phyloP scores from a whole-genome alignment of 768 basidiomycete species.

The Collybia mongolica region DNA sequence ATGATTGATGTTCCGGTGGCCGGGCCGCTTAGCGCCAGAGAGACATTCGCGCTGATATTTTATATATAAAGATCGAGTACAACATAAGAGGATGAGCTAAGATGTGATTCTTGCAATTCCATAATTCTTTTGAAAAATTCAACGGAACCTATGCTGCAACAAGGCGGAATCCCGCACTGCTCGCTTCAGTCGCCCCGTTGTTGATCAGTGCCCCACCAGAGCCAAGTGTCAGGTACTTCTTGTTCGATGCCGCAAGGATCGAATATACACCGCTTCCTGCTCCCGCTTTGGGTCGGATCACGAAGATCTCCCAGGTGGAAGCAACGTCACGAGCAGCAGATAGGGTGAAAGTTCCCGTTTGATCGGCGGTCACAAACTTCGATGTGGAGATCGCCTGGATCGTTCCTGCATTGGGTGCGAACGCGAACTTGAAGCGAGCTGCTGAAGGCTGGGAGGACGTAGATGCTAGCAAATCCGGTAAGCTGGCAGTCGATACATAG shows the following conservation, averaged over 20 bases:
- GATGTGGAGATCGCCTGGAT: conserved; percentile 20
- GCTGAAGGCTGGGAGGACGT: conserved; percentile 16
- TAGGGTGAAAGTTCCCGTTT: conserved; percentile 22
- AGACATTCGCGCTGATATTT: no score
- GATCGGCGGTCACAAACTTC: conserved; percentile 30
- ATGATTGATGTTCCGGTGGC: no score
- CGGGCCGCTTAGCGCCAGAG: no score
- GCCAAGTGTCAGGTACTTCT: conserved; percentile 23
- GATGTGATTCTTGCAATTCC: no score
- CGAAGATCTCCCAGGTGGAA: conserved; percentile 28
- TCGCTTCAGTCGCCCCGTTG: conserved; percentile 19
- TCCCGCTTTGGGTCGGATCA: conserved; percentile 22
- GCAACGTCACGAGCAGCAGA: conserved; percentile 24
- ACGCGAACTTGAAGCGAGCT: conserved; percentile 23
- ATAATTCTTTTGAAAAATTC: no score
- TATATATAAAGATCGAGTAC: no score
- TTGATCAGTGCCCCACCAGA: conserved; percentile 24
- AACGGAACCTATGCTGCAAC: conserved; percentile 2
- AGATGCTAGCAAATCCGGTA: conserved; percentile 23
- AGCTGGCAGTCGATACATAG: conserved; percentile 19
- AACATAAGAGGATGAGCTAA: no score
- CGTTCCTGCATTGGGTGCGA: conserved; percentile 27
- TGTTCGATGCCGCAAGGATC: conserved; percentile 29
- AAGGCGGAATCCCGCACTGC: conserved; percentile 24
- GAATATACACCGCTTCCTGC: conserved; percentile 25